phyloP scores from a whole-genome alignment of 192 early-diverging fungal genomes.

The Backusella tarrabulga region DNA sequence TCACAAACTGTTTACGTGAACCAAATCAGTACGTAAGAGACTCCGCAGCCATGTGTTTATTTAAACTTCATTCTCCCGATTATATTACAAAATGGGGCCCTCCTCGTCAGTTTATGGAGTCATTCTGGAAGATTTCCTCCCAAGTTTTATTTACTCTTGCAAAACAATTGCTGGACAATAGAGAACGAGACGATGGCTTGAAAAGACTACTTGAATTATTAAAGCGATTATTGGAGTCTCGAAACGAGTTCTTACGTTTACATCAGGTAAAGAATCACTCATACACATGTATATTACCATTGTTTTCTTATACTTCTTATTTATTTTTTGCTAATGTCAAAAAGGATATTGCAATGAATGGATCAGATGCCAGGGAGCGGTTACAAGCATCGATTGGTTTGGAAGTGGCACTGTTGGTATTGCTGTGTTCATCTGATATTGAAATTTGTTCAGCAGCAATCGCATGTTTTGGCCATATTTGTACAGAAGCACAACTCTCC shows the following conservation, averaged over 20 bases:
- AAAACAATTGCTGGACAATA: slow-evolving; percentile 73
- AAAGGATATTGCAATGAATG: slow-evolving; percentile 50
- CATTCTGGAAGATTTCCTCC: slow-evolving; percentile 76
- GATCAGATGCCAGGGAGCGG: slow-evolving; percentile 60
- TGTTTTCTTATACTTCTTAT: neutral
- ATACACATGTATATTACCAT: neutral
- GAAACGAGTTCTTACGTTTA: slow-evolving; percentile 56
- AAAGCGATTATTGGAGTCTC: slow-evolving; percentile 60
- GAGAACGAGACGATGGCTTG: slow-evolving; percentile 62
- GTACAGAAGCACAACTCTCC: slow-evolving; percentile 70
- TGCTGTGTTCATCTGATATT: slow-evolving; percentile 72
- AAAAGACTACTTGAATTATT: slow-evolving; percentile 67
- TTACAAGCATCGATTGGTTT: slow-evolving; percentile 67
- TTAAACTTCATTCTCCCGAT: slow-evolving; percentile 67
- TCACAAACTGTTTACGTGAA: slow-evolving; percentile 77
- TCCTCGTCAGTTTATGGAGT: slow-evolving; percentile 63
- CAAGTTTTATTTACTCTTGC: slow-evolving; percentile 67
- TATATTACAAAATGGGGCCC: slow-evolving; percentile 82
- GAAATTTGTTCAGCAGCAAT: slow-evolving; percentile 61
- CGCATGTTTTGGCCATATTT: slow-evolving; percentile 67
- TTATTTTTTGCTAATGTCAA: neutral
- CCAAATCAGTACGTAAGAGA: slow-evolving; percentile 65
- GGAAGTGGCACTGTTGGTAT: slow-evolving; percentile 73
- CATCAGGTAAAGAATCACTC: slow-evolving; percentile 36
- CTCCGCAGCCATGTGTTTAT: slow-evolving; percentile 70